These are phyloP conservation scores for Hirschfeldia incana DNA, from an alignment of 345 rosid genomes.

Conservation along the genomic window DNA sequence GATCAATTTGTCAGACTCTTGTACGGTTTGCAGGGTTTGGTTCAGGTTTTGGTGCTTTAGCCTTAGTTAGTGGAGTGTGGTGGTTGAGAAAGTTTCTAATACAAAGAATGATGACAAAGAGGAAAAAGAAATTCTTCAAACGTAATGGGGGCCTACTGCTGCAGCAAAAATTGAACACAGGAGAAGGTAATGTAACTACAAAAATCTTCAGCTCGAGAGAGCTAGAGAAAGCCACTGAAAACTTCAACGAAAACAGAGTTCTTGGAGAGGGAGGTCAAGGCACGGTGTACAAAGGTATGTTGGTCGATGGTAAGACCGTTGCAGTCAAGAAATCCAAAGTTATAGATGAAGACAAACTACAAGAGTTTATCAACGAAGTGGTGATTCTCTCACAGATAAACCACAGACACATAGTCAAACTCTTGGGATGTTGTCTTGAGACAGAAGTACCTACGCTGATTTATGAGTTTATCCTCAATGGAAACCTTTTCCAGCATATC, in stretches of 20 bases:
- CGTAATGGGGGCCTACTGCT: neutral
- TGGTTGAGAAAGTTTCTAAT: neutral
- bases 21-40: conserved; percentile 20
- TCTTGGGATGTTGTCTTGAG: conserved; percentile 53
- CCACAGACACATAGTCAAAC: neutral
- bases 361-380: conserved; percentile 53
- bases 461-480: too few species aligned
- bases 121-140: conserved; percentile 21
- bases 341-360: conserved; percentile 44
- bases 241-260: conserved; percentile 38
- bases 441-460: neutral
- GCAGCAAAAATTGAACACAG: conserved; percentile 33
- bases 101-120: neutral
- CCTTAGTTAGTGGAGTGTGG: neutral
- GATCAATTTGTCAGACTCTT: neutral
- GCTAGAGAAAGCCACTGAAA: conserved; percentile 45
- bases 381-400: conserved; percentile 29
- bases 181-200: neutral
- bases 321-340: conserved; percentile 53
- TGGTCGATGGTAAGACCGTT: conserved; percentile 32
- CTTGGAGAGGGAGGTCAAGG: conserved; percentile 52
- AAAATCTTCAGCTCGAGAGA: conserved; percentile 42
- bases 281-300: conserved; percentile 47
- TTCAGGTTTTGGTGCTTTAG: conserved; percentile 17
- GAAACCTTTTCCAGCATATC: neutral